Conservation (phyloP, 73 alveolate genomes). For the Effrenium voratum region DNA sequence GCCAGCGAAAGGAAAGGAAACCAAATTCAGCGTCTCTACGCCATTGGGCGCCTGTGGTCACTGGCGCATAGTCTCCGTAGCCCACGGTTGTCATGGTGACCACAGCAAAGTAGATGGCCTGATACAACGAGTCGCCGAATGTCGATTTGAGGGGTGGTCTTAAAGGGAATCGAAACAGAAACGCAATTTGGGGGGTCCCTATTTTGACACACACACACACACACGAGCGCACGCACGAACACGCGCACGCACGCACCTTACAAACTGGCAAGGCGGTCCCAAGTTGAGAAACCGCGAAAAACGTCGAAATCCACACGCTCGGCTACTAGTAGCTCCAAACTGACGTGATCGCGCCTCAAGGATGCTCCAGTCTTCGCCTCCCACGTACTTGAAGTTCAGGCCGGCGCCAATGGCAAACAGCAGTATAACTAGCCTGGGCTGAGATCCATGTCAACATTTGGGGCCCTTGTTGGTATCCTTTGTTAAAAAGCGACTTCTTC, state of each 20-base stretch:
- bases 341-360: background rate
- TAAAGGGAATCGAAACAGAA: too few relatives aligned
- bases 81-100: slow-evolving; percentile 91
- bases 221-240: background rate
- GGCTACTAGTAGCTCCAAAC: too few relatives aligned
- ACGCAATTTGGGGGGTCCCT: too few relatives aligned
- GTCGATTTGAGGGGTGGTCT: too few relatives aligned
- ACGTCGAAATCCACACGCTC: too few relatives aligned
- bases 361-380: slow-evolving; percentile 52
- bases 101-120: slow-evolving; percentile 47
- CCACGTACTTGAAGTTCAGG: slow-evolving; percentile 25
- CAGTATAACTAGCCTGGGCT: background rate
- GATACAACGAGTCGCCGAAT: too few relatives aligned
- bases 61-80: slow-evolving; percentile 52
- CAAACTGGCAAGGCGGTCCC: background rate
- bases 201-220: background rate
- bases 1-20: too few relatives aligned
- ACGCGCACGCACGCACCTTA: background rate
- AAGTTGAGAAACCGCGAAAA: background rate
- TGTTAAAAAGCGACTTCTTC: too few relatives aligned
- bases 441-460: too few relatives aligned
- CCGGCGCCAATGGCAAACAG: slow-evolving; percentile 1
- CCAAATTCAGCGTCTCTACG: too few relatives aligned
- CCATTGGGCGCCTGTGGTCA: slow-evolving; percentile 24
- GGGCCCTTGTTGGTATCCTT: too few relatives aligned